These are phyloP conservation scores for Rhizopogon salebrosus DNA, from an alignment of 768 basidiomycete genomes.

Conservation along the genomic window DNA sequence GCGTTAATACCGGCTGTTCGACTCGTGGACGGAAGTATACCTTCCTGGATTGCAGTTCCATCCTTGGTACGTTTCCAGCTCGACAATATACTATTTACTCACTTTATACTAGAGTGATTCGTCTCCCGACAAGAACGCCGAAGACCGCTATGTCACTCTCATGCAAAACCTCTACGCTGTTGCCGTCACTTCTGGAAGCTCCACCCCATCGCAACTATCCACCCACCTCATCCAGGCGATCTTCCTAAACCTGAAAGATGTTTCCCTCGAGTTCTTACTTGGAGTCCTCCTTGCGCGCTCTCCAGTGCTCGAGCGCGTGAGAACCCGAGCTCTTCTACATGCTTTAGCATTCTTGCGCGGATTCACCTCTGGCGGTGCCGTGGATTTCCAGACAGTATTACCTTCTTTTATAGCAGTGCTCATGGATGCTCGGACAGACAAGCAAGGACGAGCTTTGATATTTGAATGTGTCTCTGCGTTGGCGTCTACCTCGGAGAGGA, in stretches of 20 bases:
- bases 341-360: slow-evolving; percentile 78
- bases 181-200: slow-evolving; percentile 50
- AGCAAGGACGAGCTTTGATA: slow-evolving; percentile 32
- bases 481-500: slow-evolving; percentile 32
- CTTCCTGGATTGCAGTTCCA: slow-evolving; percentile 45
- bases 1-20: slow-evolving; percentile 45
- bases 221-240: slow-evolving; percentile 54
- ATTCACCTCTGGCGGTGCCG: slow-evolving; percentile 45
- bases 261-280: slow-evolving; percentile 75
- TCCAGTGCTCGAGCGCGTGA: slow-evolving; percentile 28
- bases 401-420: slow-evolving; percentile 65
- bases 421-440: slow-evolving; percentile 20
- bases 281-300: slow-evolving; percentile 53
- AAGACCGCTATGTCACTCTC: slow-evolving; percentile 49
- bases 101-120: slow-evolving; percentile 9
- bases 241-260: slow-evolving; percentile 64
- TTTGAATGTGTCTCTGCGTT: slow-evolving; percentile 52
- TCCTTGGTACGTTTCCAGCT: slow-evolving; percentile 26
- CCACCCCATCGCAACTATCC: slow-evolving; percentile 40
- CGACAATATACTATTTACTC: background rate
- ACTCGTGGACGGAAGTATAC: slow-evolving; percentile 31
- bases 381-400: slow-evolving; percentile 80
- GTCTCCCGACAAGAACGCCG: slow-evolving; percentile 13
- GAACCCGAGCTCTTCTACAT: slow-evolving; percentile 63
- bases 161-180: slow-evolving; percentile 62